These are phyloP conservation scores for Phylloporus sp. DNA, from an alignment of 1,284 basidiomycete genomes.

Conservation along the genomic window DNA sequence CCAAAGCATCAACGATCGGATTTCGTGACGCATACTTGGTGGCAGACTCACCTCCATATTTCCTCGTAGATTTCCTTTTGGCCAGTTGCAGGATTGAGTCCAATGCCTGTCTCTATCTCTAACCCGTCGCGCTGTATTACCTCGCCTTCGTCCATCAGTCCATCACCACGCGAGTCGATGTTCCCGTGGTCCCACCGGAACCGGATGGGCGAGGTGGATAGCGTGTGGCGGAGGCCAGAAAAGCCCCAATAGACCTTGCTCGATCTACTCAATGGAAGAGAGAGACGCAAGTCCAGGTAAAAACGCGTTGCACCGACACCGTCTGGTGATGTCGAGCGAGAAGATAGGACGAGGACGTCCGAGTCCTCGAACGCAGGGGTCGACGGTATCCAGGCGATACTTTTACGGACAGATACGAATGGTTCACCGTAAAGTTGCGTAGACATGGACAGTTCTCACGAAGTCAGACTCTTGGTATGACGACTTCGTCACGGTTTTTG, in stretches of 20 bases:
- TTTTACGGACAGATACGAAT: conserved; percentile 28
- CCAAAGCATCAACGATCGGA: not conserved
- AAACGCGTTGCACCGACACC: conserved; percentile 20
- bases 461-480: not conserved
- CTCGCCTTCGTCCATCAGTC: conserved; percentile 25
- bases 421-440: conserved; percentile 18
- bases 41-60: conserved; percentile 25
- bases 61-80: conserved; percentile 28
- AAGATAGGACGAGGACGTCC: conserved; percentile 33
- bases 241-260: conserved; percentile 32
- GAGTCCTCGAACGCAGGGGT: conserved; percentile 29
- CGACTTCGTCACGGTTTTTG: not conserved
- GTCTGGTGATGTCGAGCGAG: conserved; percentile 26
- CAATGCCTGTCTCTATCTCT: conserved; percentile 31
- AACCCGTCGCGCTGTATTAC: conserved; percentile 22
- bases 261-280: conserved; percentile 21
- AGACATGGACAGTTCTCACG: not conserved
- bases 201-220: conserved; percentile 21
- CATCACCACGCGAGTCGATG: conserved; percentile 29
- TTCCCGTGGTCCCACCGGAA: conserved; percentile 22
- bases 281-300: conserved; percentile 35
- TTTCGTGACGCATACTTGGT: no score
- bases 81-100: conserved; percentile 29
- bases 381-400: conserved; percentile 27
- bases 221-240: conserved; percentile 26